Evolutionary conservation across 495 filamentous ascomycete species (phyloP).

Genomic region (Tirmania nivea): DNA sequence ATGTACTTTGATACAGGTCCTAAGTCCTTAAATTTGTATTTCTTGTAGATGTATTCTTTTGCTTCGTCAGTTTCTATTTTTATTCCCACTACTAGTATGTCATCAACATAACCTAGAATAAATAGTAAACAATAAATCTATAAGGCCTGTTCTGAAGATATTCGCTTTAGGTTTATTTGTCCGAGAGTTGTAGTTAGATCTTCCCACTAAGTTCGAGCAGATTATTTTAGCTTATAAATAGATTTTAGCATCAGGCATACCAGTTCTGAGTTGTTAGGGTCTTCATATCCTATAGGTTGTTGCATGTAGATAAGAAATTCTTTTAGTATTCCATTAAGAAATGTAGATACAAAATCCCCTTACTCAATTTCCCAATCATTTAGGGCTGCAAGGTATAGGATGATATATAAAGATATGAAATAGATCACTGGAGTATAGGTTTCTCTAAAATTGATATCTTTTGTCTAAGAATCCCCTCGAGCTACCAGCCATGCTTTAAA

Average conservation of each 20-base stretch:
- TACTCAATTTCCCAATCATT: neutral
- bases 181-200: neutral
- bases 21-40: neutral
- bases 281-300: neutral
- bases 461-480: neutral
- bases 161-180: neutral
- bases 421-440: neutral
- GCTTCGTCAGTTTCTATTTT: too few relatives aligned
- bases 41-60: neutral
- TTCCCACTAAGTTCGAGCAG: neutral
- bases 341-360: conserved; percentile 1
- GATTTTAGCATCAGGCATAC: neutral
- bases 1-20: neutral
- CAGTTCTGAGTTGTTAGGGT: neutral
- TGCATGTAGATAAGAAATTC: neutral
- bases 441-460: conserved; percentile 1
- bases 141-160: neutral
- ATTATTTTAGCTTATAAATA: neutral
- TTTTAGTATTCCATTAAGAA: neutral
- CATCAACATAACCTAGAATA: neutral
- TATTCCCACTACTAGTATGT: neutral
- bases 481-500: neutral
- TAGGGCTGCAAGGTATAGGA: neutral
- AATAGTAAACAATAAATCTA: neutral
- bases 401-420: neutral